These are phyloP conservation scores for Lablab purpureus DNA, from an alignment of 306 rosid species.

Conservation along the genomic window DNA sequence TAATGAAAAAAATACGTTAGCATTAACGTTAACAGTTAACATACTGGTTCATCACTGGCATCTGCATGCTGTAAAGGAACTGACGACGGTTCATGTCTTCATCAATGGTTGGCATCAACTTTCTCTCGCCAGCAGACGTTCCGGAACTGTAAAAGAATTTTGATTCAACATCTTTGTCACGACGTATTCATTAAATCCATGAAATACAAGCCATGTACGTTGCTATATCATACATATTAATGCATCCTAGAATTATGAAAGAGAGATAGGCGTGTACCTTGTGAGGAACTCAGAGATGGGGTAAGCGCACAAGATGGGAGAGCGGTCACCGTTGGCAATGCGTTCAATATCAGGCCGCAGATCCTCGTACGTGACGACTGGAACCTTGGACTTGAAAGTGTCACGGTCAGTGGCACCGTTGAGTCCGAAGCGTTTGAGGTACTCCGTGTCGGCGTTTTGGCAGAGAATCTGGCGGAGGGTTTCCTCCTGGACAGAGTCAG, in stretches of 20 bases:
- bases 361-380: constrained; percentile 80
- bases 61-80: constrained; percentile 73
- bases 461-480: constrained; percentile 66
- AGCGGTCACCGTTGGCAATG: constrained; percentile 85
- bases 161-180: not conserved
- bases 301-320: constrained; percentile 69
- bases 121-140: constrained; percentile 93
- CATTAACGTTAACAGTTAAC: not conserved
- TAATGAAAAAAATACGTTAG: not conserved
- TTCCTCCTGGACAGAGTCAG: constrained; percentile 59
- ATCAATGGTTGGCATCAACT: constrained; percentile 82
- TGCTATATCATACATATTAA: not conserved
- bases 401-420: constrained; percentile 74
- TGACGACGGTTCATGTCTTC: constrained; percentile 90
- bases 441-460: constrained; percentile 75
- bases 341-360: constrained; percentile 81
- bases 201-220: not conserved
- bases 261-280: constrained; percentile 53
- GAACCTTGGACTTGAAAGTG: constrained; percentile 74
- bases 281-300: constrained; percentile 95
- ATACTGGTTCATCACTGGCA: constrained; percentile 90
- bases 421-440: constrained; percentile 63
- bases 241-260: not conserved
- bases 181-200: not conserved
- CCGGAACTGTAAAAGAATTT: constrained; percentile 70